Base-by-base conservation (phyloP, 2,329 filamentous ascomycete genomes). In the Paecilomyces sp. region DNA sequence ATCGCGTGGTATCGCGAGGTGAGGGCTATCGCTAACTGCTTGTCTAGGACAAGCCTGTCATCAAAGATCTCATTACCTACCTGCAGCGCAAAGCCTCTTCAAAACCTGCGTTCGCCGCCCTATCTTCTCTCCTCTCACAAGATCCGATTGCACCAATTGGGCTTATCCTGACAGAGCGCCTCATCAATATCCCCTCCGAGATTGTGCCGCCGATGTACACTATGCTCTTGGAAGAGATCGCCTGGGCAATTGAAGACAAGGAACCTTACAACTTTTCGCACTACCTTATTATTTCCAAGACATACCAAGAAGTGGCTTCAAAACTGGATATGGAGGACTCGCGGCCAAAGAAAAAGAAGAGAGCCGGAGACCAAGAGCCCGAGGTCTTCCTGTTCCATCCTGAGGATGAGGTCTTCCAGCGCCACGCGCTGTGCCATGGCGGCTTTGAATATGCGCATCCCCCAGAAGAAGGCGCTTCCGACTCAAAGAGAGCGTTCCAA, bases 141-240 rank as follows among this genome's bases (percentile, higher is more conserved):
- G 76, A 77, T 13, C 76, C 78, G 22, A 79, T 82, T 59, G 74
- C 79, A 0, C 86, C 91, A 58, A 84, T 97, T 59, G 94, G 92
- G 3, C 80, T 99, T 15, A 84, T 99, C 30, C 81, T 99, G n/a
- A 90, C 91, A 2, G 94, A 99, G 76, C 87, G 93, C 24, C 82
- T 97, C 68, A 92, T 99, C 80, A 99, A 99, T 79, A 92, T 97
- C 81, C 94, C 94, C n/a, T 82, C 90, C 15, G 91, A 97, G 76
- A 87, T 96, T 63, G 86, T 92, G 13, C 93, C 94, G 31, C 93
- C 94, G 3, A 89, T 97, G 85, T 97, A 97, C 82, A 86, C 83
- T 56, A 96, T 97, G 91, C 84, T 99, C 56, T 80, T 90, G 55
- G 92, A 97, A 71, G 94, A 99, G 81, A 87, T 99, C 56, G 83